Conservation (phyloP, 164 flowering plant genomes). For the Tinospora cordifolia region DNA sequence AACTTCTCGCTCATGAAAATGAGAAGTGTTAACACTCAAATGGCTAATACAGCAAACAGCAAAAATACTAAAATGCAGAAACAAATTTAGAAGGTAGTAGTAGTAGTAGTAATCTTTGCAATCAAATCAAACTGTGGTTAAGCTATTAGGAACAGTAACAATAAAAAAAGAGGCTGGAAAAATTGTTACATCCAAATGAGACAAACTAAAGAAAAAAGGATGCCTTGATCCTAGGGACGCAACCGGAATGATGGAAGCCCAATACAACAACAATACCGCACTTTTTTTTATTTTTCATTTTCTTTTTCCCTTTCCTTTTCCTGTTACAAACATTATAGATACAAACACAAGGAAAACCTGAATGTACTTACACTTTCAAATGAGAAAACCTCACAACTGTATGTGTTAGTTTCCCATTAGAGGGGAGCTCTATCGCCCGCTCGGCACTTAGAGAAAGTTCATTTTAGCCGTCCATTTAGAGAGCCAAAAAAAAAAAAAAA, state of each 20-base stretch:
- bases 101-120: not conserved
- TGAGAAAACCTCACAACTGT: not conserved
- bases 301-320: not conserved
- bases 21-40: too few species aligned
- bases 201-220: slow-evolving; percentile 41
- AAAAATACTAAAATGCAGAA: not conserved
- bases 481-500: not conserved
- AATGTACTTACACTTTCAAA: slow-evolving; percentile 27
- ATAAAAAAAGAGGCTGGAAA: not conserved
- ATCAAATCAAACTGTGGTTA: not conserved
- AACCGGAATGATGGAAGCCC: slow-evolving; percentile 19
- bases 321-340: slow-evolving; percentile 25
- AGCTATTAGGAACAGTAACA: not conserved
- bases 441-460: slow-evolving; percentile 21
- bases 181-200: slow-evolving; percentile 26
- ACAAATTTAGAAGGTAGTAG: not conserved
- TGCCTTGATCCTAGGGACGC: slow-evolving; percentile 28
- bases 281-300: not conserved
- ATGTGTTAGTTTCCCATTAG: slow-evolving; percentile 22
- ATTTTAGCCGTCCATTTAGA: not conserved
- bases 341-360: slow-evolving; percentile 20
- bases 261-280: slow-evolving; percentile 9
- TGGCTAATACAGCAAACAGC: not conserved
- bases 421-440: slow-evolving; percentile 57
- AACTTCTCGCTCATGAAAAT: too few species aligned